Base-by-base conservation (phyloP, 2,329 filamentous ascomycete species). In the Alternaria brassicae region DNA sequence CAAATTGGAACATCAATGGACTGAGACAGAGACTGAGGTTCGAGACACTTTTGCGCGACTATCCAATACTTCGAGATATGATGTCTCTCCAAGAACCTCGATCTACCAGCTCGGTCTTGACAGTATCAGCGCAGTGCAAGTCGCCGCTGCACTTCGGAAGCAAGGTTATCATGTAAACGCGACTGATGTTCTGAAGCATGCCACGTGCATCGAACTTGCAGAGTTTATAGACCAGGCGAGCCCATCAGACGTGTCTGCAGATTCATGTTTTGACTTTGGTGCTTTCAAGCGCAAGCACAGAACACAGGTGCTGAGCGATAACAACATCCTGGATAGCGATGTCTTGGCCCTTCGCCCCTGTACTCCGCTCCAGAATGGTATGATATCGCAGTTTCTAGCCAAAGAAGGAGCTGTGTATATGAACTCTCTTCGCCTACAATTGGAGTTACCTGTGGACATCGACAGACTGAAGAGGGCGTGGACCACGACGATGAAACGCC, bases 91-190 rank as follows among this genome's bases (percentile, higher is more conserved):
- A 12, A 73, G 84, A 9, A 92, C 88, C 0, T 92, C 91, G 0
- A 92, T 98, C 48, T 96, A 94, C 69, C 88, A 90, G 58, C 85
- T 97, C n/a, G 94, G 94, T 0, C 81, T 97, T 3, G 93, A 97
- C 77, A 97, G 93, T 73, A 95, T 98, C 70, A 93, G 90, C 60
- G 91, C 92, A 0, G 83, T 87, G 15, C 93, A 97, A 70, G 82
- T 97, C 9, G 91, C 92, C 0, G 84, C 86, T 1, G 79, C 83
- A 25, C 80, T 97, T 15, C 86, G 89, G 17, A 84, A 82, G 37
- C 70, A 83, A 17, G 88, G 88, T 0, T 80, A 88, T 37, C 70
- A 75, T 1, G 77, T 93, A 0, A 86, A 87, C 1, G 88, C 91
- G 0, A 85, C 87, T 1, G 91, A 96, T 73, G 87, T 97, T 13